A percentile compares a stretch with the other conserved stretches of the same genome.
Evolutionary conservation across 371 early-diverging fungal species (phyloP).

Genomic region (Mucor mucedo): DNA sequence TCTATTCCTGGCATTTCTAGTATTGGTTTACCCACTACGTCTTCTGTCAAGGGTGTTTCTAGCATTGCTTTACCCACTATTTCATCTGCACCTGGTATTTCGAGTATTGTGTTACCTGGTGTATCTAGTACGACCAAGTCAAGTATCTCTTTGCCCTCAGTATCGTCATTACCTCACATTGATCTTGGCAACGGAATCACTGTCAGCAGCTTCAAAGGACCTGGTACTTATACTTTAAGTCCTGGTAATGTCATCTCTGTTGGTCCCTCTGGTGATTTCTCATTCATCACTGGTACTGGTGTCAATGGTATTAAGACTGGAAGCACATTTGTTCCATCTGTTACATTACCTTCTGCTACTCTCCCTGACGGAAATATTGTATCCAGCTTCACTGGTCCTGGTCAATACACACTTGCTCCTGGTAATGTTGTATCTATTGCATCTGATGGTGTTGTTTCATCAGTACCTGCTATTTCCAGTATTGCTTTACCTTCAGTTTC

Average conservation of each 20-base stretch:
- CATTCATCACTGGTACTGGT: background rate
- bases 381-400: background rate
- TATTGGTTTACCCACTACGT: background rate
- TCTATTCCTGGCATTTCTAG: background rate
- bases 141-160: background rate
- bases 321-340: background rate
- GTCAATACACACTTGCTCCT: background rate
- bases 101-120: too few species aligned
- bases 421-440: constrained; percentile 12
- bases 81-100: too few species aligned
- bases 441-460: background rate
- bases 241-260: background rate
- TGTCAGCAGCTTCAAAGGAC: background rate
- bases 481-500: background rate
- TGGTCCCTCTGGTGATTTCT: background rate
- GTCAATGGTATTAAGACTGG: background rate
- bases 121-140: too few species aligned
- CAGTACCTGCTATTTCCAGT: background rate
- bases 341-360: constrained; percentile 5
- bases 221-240: background rate
- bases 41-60: background rate
- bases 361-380: background rate
- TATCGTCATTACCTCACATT: background rate
- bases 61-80: background rate
- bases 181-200: background rate